Evolutionary conservation across 352 stramenopile species (phyloP), one percentile per base, ranked within the genome.

Genomic region (Pythium volutum): DNA sequence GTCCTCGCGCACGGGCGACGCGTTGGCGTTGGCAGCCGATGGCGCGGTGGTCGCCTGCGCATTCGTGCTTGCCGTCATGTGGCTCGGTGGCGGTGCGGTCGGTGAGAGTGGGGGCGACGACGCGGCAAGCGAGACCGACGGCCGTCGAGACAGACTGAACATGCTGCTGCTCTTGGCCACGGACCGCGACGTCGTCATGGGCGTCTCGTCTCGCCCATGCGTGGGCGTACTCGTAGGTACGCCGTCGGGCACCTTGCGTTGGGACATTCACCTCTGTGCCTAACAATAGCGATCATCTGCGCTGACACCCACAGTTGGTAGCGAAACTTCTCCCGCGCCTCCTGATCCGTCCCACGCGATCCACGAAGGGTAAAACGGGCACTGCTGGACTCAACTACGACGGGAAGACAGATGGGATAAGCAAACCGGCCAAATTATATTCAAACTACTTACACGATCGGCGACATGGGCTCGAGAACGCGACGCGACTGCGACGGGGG

Each of bases 101-200:
- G 62, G 48, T 15, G 31, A 36, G 31, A 36, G 10, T 4, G 62
- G 29, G 2, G 52, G 46, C 26, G 59, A 7, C 7, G 52, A 27
- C 26, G 53, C 42, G 10, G 53, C 29, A 1, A 38, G 39, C 22
- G 39, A 56, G 34, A 70, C 26, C 45, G 63, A 70, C 43, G 63
- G 55, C 38, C 63, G 55, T 15, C 63, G 63, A 45, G 63, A 25
- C 34, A 71, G 42, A 55, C 57, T 58, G 53, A 71, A 71, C 64
- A 71, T 71, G 64, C 50, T 71, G 51, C 43, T 59, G 50, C 57
- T 62, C 38, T 62, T 66, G 38, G 52, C 33, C 58, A 64, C 62
- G 48, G 62, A 55, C 25, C 62, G 38, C 23, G 62, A 64, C 62
- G 62, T 61, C 45, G 62, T 69, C 62, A 64, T 64, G 26, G 34